Evolutionary conservation across 257 asterid genomes (phyloP), one percentile per base, ranked within the genome.

Genomic region (Forsythia viridissima): DNA sequence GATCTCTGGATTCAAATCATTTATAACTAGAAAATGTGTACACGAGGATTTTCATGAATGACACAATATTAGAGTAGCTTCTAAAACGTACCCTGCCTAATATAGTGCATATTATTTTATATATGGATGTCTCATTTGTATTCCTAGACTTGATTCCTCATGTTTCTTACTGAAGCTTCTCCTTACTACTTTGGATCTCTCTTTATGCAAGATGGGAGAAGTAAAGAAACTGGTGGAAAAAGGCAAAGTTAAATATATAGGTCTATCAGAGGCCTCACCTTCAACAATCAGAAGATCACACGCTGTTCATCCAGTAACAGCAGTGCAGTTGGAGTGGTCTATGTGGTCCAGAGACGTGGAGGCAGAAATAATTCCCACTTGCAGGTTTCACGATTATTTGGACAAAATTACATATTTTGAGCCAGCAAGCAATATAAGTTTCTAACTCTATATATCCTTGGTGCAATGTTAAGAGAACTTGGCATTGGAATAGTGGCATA

Each of bases 401-500:
- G 24, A 24, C 24, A 24, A 24, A 24, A 24, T 18, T 77, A 38
- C 69, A 21, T 63, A 21, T 63, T 63, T 63, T 5, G 70, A 63
- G 7, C 15, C n/a, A 13, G 57, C 15, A 48, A 48, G n/a, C 30
- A 13, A 9, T 63, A 21, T 4, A 30, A 21, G 20, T 30, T 75
- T 74, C 46, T 67, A 18, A 68, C 38, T 2, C 80, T 21, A 40
- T 24, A 24, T 24, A 24, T 55, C 44, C 15, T 44, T 5, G 6
- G 41, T 15, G 5, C 48, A 71, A 61, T 72, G 3, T 78, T 48
- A 37, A 88, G 92, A 83, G 91, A 89, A 72, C 92, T 89, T 16
- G 90, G 90, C 55, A 89, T 89, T 69, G 88, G 91, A 15, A 89
- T 89, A 69, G 89, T 87, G 16, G 80, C 88, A 13, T 89, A 87